These are phyloP conservation scores for Obba rivulosa DNA, from an alignment of 768 basidiomycete genomes.

Conservation along the genomic window DNA sequence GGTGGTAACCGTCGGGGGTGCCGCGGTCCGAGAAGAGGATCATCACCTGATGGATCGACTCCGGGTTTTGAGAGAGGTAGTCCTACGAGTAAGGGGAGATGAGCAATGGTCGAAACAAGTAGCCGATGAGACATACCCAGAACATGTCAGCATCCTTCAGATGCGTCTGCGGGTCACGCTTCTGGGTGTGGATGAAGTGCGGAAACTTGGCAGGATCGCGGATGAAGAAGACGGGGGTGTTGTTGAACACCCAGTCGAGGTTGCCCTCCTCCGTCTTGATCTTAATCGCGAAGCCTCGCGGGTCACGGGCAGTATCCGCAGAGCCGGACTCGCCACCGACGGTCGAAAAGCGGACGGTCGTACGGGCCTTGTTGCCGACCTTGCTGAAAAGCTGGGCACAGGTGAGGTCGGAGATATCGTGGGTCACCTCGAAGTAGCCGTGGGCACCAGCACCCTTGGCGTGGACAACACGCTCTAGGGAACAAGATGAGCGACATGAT, in stretches of 20 bases:
- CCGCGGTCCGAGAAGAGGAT: conserved; percentile 95
- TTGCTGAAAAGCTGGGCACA: conserved; percentile 61
- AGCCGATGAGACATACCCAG: conserved; percentile 67
- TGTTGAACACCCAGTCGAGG: conserved; percentile 90
- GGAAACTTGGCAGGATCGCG: conserved; percentile 86
- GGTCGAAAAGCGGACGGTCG: conserved; percentile 89
- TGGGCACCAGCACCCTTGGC: conserved; percentile 93
- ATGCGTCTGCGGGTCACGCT: conserved; percentile 89
- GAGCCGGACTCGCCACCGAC: conserved; percentile 87
- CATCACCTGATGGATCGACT: conserved; percentile 84
- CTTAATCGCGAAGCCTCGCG: conserved; percentile 84
- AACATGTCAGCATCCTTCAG: conserved; percentile 83
- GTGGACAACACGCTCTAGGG: conserved; percentile 79
- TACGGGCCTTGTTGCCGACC: conserved; percentile 61
- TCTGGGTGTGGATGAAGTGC: conserved; percentile 93
- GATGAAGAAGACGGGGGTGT: conserved; percentile 90
- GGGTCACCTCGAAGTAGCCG: conserved; percentile 88
- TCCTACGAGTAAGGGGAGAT: conserved; percentile 45
- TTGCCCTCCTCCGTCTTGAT: conserved; percentile 89
- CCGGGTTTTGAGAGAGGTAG: conserved; percentile 82
- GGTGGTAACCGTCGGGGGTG: conserved; percentile 85
- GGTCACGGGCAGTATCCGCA: conserved; percentile 89
- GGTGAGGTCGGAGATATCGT: conserved; percentile 79
- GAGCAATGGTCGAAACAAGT: too few species aligned
- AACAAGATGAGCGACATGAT: background rate